These are phyloP conservation scores for Phoma herbarum DNA, from an alignment of 2,329 filamentous ascomycete species.

Conservation along the genomic window DNA sequence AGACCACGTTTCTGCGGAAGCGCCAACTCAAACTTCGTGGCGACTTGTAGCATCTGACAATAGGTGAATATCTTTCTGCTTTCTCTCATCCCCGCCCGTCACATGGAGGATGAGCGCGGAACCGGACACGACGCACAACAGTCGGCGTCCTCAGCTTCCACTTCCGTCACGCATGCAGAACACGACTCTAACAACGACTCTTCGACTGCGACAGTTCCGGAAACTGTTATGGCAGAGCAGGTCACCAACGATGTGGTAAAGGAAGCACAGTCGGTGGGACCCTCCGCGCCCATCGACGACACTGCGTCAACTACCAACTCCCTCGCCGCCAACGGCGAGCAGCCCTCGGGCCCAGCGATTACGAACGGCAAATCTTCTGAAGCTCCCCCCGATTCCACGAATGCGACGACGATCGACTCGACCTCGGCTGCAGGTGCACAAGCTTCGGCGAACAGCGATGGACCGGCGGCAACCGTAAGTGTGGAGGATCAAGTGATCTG, in stretches of 20 bases:
- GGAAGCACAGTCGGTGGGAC: conserved; percentile 73
- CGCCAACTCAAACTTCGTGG: conserved; percentile 51
- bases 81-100: conserved; percentile 30
- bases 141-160: conserved; percentile 28
- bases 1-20: conserved; percentile 52
- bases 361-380: conserved; percentile 29
- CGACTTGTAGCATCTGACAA: conserved; percentile 50
- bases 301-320: conserved; percentile 68
- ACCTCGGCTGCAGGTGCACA: conserved; percentile 27
- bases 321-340: conserved; percentile 61
- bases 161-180: conserved; percentile 34
- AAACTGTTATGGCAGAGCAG: conserved; percentile 78
- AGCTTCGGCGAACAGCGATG: conserved; percentile 29
- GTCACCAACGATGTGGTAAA: conserved; percentile 76
- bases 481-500: neutral
- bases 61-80: conserved; percentile 50
- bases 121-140: conserved; percentile 31
- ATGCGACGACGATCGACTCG: conserved; percentile 34
- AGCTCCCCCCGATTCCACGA: conserved; percentile 51
- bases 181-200: conserved; percentile 45
- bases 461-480: conserved; percentile 37
- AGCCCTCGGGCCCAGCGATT: conserved; percentile 49
- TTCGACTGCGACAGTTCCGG: conserved; percentile 55
- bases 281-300: conserved; percentile 70
- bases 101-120: conserved; percentile 36